Conservation (phyloP, 768 basidiomycete genomes). For the Suillus brevipes region DNA sequence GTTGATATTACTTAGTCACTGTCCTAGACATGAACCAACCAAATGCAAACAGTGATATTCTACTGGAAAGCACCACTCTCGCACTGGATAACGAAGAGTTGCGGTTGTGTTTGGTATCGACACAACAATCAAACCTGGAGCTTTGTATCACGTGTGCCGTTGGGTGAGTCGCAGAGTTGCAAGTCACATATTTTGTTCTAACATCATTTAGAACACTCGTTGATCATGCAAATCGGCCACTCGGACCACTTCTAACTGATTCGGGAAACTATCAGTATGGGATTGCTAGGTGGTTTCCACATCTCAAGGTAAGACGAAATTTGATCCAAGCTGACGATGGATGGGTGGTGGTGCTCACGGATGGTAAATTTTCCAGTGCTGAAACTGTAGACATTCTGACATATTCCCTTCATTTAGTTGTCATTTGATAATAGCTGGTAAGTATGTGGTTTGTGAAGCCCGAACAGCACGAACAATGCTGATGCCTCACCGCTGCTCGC, state of each 20-base stretch:
- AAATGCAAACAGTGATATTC: constrained; percentile 12
- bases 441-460: too few species aligned
- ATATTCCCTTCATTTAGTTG: background rate
- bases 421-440: background rate
- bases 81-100: constrained; percentile 20
- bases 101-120: constrained; percentile 22
- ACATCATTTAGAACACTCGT: too few species aligned
- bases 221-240: too few species aligned
- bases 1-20: background rate
- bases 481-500: background rate
- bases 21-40: constrained; percentile 20
- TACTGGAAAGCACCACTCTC: constrained; percentile 21
- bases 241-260: too few species aligned
- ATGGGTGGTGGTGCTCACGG: background rate
- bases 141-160: constrained; percentile 5
- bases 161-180: background rate
- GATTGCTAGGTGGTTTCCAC: background rate
- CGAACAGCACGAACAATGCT: background rate
- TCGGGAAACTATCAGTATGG: background rate
- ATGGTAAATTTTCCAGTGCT: background rate
- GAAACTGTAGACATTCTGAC: background rate
- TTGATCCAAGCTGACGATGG: background rate
- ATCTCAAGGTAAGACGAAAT: background rate
- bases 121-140: constrained; percentile 27
- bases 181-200: too few species aligned